These are phyloP conservation scores for Arxiozyma heterogenica DNA, from an alignment of 1,139 yeast species.

Conservation along the genomic window DNA sequence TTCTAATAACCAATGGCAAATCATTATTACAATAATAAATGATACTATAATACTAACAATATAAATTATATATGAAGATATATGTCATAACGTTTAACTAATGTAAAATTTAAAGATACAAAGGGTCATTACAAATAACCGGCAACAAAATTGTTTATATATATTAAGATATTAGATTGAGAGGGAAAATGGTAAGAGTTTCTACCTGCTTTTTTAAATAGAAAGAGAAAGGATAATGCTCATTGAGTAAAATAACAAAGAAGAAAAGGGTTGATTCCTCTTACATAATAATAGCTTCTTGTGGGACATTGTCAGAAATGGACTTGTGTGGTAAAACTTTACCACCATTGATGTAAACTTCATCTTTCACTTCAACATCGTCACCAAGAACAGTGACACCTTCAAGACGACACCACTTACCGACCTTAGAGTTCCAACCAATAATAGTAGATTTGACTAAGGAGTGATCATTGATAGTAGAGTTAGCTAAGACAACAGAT, in stretches of 20 bases:
- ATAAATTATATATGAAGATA: not conserved
- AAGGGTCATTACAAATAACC: not conserved
- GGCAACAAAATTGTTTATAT: not conserved
- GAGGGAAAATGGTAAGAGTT: not conserved
- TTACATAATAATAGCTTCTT: conserved; percentile 95
- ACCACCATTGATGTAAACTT: conserved; percentile 97
- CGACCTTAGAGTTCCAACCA: conserved; percentile 98
- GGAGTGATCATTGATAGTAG: conserved; percentile 92
- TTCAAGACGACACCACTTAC: conserved; percentile 98
- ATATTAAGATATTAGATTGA: not conserved
- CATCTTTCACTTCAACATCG: conserved; percentile 97
- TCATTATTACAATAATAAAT: not conserved
- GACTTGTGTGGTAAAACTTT: conserved; percentile 98
- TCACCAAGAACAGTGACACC: conserved; percentile 98
- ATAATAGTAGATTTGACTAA: conserved; percentile 96
- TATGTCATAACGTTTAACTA: conserved; percentile 3
- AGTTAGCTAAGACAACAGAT: conserved; percentile 85
- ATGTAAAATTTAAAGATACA: conserved; percentile 1
- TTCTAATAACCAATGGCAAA: too few relatives aligned
- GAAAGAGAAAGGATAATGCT: not conserved
- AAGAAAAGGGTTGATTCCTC: not conserved
- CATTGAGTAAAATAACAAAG: not conserved
- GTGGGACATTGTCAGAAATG: conserved; percentile 91
- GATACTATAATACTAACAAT: not conserved
- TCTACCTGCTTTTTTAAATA: not conserved